Percentiles rank a stretch among this genome's conserved stretches.
Evolutionary conservation across 2,329 filamentous ascomycete genomes (phyloP).

Genomic region (Colletotrichum kahawae): DNA sequence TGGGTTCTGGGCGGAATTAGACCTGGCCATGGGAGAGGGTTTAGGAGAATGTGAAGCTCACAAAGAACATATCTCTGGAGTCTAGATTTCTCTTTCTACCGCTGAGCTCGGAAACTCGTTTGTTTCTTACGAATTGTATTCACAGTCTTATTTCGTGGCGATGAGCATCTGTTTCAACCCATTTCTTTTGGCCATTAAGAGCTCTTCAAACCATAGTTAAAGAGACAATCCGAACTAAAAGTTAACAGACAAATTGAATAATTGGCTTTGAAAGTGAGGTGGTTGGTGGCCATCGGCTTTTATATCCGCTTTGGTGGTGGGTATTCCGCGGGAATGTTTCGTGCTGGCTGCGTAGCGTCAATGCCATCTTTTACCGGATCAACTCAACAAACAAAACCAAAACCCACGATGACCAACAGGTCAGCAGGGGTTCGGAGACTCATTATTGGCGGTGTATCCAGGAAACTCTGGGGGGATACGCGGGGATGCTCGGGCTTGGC

Average conservation of each 20-base stretch:
- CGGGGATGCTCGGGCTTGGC: background rate
- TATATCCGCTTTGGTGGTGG: background rate
- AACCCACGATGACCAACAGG: background rate
- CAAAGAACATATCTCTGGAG: background rate
- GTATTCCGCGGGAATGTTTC: background rate
- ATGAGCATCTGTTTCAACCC: background rate
- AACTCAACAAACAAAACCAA: background rate
- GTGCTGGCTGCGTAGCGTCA: background rate
- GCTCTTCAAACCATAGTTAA: background rate
- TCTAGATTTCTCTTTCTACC: background rate
- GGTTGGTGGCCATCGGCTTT: background rate
- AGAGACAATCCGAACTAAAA: background rate
- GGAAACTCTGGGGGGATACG: background rate
- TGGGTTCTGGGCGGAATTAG: background rate
- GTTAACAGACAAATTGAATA: background rate
- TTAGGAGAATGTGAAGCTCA: background rate
- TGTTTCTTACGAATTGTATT: fast-evolving
- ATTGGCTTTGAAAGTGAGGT: background rate
- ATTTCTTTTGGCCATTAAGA: background rate
- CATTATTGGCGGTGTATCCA: background rate
- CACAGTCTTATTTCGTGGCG: background rate
- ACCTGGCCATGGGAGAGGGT: background rate
- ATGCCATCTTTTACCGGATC: background rate
- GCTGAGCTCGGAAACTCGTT: background rate
- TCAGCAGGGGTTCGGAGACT: background rate